Evolutionary conservation across 1,139 yeast genomes (phyloP), one percentile per base, ranked within the genome.

Genomic region (Wickerhamiella infanticola): DNA sequence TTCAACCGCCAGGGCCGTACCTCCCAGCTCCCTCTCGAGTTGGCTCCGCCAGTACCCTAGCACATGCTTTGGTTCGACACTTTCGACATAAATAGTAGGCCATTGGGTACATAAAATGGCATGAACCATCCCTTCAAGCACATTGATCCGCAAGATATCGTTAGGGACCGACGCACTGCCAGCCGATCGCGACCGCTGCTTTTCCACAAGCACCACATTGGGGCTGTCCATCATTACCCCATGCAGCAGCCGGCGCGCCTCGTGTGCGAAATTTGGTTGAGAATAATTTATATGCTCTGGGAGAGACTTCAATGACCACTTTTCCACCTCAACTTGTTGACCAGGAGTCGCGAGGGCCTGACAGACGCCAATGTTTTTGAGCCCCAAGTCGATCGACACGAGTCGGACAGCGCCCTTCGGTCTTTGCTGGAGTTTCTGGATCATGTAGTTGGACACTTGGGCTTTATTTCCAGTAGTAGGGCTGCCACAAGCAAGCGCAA

Each of bases 121-220:
- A 45, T 63, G 67, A 2, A 75, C 46, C 62, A 74, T 65, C 36
- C 69, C 70, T 53, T 77, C 83, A 35, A 77, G 55, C 37, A 74
- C 65, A 50, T 75, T 76, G 5, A 74, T 69, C 44, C 70, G 64
- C 33, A 77, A 56, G 2, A 77, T 69, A 52, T 71, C 68, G 47
- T 75, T 79, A 4, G 73, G 61, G 0, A 77, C 70, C 25, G 58
- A 58, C 5, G 64, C 60, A 1, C 70, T 63, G 0, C 78, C 73
- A 47, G 62, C 63, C 0, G 75, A 66, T 39, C 82, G 63, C 42
- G 70, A 64, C 37, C 82, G 56, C 54, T 78, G 84, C 46, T 75
- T 59, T 54, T 78, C 83, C 4, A 77, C 61, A 3, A 76, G 54
- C 4, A 74, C 64, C 4, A 69, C 55, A 47, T 68, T 69, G 0